These are phyloP conservation scores for Elongisporangium senticosum DNA, from an alignment of 352 stramenopile genomes.

Conservation along the genomic window DNA sequence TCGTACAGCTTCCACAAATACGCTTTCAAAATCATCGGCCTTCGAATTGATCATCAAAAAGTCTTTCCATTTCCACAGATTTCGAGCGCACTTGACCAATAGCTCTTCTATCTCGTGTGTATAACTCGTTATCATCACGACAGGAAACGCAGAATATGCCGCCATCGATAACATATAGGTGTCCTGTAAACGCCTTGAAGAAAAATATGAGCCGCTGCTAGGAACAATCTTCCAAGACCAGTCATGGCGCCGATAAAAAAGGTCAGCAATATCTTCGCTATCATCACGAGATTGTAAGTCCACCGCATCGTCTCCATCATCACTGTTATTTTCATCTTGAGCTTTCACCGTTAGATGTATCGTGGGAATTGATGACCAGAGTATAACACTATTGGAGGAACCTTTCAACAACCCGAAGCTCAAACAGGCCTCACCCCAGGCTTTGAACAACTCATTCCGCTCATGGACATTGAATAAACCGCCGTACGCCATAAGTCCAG, in stretches of 20 bases:
- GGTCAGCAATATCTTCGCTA: not conserved
- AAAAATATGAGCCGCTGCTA: constrained; percentile 30
- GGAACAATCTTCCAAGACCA: constrained; percentile 22
- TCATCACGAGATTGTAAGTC: not conserved
- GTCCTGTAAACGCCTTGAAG: constrained; percentile 35
- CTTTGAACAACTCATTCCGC: constrained; percentile 13
- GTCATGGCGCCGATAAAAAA: not conserved
- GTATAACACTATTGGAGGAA: not conserved
- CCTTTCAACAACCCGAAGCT: not conserved
- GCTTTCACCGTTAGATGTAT: not conserved
- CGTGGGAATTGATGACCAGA: not conserved
- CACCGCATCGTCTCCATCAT: not conserved
- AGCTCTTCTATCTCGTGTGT: constrained; percentile 32
- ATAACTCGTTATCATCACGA: constrained; percentile 41
- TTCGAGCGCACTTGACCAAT: constrained; percentile 29
- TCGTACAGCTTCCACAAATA: constrained; percentile 25
- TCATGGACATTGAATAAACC: constrained; percentile 10
- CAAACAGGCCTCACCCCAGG: constrained; percentile 12
- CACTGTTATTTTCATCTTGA: not conserved
- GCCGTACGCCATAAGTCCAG: constrained; percentile 33
- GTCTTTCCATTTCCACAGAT: constrained; percentile 36
- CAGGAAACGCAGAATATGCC: constrained; percentile 14
- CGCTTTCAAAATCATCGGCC: constrained; percentile 25
- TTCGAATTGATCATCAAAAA: constrained; percentile 36
- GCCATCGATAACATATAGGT: constrained; percentile 27